Evolutionary conservation across 768 basidiomycete genomes (phyloP), one percentile per base, ranked within the genome.

Genomic region (Xerocomus spinulosus): DNA sequence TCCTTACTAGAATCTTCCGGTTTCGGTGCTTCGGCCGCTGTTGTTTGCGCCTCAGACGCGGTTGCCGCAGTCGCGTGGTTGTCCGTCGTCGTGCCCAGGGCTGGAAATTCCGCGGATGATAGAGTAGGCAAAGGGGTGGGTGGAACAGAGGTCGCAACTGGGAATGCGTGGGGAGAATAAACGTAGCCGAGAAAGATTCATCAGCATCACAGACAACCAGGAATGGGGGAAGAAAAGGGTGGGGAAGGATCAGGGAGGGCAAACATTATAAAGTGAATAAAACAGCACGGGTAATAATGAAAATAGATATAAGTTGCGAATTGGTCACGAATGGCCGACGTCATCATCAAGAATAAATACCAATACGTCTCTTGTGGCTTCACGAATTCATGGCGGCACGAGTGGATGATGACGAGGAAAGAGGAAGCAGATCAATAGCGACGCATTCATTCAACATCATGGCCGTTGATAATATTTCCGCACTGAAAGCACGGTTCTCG

Each of bases 401-500:
- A 54, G 58, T 25, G 42, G 52, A 55, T 53, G 54, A 61, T 45
- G 56, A 61, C 49, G 55, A 54, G 49, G 60, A 50, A 58, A 58
- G 51, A 51, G 40, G 44, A 52, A 50, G 38, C 42, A 44, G 52
- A 48, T 46, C 20, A 62, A 44, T 26, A 58, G 51, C 42, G 60
- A 56, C 40, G 70, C 65, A 71, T 66, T 62, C 61, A 66, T 65
- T 63, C 58, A 58, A 57, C 50, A 63, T 87, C 75, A 87, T 73
- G 77, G 78, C 66, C 78, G 82, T 78, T 81, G 74, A 70, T 79
- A 80, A 73, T 80, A 72, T 79, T 82, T 84, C 82, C 84, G 85
- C 82, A 85, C 86, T 88, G 84, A 85, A 87, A 85, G 85, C 75
- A 86, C 82, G 83, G 84, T 70, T 72, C 85, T 88, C 77, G 87